Base-by-base conservation (phyloP, 140 eudicot genomes). In the Cichorium intybus region DNA sequence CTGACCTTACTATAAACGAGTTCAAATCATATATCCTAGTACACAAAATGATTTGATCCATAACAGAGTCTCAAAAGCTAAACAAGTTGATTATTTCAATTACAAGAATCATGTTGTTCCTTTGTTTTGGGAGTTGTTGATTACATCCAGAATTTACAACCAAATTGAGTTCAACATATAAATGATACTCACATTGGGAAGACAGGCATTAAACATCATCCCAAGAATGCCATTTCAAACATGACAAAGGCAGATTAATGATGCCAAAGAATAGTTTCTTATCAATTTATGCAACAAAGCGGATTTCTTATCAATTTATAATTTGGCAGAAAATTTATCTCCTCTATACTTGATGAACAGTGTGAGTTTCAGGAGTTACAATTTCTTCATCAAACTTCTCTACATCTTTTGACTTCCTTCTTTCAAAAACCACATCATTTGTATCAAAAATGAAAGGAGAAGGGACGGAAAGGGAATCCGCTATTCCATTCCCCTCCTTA, bases 331-430 rank as follows among this genome's bases (percentile, higher is more conserved):
- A 20, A 1, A 51, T 24, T 10, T 18, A 46, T 24, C 62, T 50
- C 86, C 82, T 76, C 68, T 81, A 76, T 17, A 29, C 37, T 62
- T 81, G 54, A 31, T 48, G 73, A 74, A 55, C 64, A 33, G 47
- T 37, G 15, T 16, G 27, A 1, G 62, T 66, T 68, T 70, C 72
- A 52, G 27, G 71, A 46, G 80, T 73, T 58, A 63, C 41, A 20
- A 64, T 64, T 11, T 62, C 66, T 27, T 70, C 72, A 46, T 76
- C 82, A 61, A 26, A 21, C 50, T 69, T 86, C 73, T 69, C 80
- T 31, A 54, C 82, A 48, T 66, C 73, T 60, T 70, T 79, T 16
- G 43, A 34, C 71, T 54, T 56, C 24, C 14, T 62, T 54, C 61
- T 31, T 57, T 77, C 71, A 4, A 21, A 8, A 14, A 22, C 72